Evolutionary conservation across 2,329 filamentous ascomycete species (phyloP), one percentile per base, ranked within the genome.

Genomic region (Ophiocordyceps robertsii): DNA sequence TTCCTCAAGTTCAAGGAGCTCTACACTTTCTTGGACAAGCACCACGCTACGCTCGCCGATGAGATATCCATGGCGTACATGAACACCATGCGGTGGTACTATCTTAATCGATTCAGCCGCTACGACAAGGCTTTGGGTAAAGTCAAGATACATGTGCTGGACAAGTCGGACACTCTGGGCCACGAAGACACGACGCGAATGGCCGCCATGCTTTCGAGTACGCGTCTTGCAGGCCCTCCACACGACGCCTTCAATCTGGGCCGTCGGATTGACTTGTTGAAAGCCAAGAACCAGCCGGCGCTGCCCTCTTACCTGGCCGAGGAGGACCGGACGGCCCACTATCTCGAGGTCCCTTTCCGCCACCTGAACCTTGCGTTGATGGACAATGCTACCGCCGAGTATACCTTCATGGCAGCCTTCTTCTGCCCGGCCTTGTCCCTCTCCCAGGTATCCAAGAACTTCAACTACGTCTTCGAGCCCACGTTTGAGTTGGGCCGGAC

Each of bases 61-160:
- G 86, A 98, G 61, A 94, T 98, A 49, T 80, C 80, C 9, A 83
- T 87, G 58, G 92, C 93, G 4, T 98, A 98, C 56, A 82, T 93
- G 66, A 95, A 95, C 59, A 98, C 93, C 0, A 98, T 98, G 87
- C 79, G 88, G 42, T 98, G 92, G 92, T 98, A 98, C 57, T 96
- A 96, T 58, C 66, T 83, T 42, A 92, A 84, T 50, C 86, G 95
- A 59, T 98, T 98, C 57, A 80, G 77, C 4, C 80, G 90, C 30
- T 98, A 98, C 60, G 79, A 84, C 49, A 80, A 81, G 52, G 81
- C 92, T 0, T 69, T 98, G 6, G 81, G 83, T 43, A 93, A 87
- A 59, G 72, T 98, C 46, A 90, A 84, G 55, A 62, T 96, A 3
- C 88, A 95, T 55, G 62, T 72, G 5, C 70, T 94, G 45, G 90